Base-by-base conservation (phyloP, 139 green algal species). In the Deuterostichococcus epilithicus region DNA sequence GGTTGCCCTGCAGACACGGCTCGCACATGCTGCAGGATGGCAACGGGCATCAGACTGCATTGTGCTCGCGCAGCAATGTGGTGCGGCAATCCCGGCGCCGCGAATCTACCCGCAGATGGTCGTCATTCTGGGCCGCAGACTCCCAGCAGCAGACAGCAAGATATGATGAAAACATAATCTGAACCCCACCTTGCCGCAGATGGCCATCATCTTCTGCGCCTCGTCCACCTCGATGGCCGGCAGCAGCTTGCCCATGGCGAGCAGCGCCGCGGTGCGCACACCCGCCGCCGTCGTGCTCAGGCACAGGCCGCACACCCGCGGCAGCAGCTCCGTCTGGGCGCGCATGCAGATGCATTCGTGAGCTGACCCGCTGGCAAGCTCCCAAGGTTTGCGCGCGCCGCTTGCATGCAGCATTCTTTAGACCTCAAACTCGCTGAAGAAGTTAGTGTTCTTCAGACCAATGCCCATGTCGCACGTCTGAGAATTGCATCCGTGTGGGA, bases 231-330 rank as follows among this genome's bases (percentile, higher is more conserved):
- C 83, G 63, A 96, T 73, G 18, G 86, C 70, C 18, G 59, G 69
- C 33, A 82, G 78, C 22, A 90, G 26, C 3, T 76, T n/a, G n/a
- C 77, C 83, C 79, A 95, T 79, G 38, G 81, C 73, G 0, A 60
- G 45, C 30, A 95, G 77, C 2, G 87, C 83, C 60, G 78, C 73
- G 23, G 87, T 82, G 2, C 91, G 83, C 73, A 96, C 91, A 8
- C 80, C 81, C 22, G 89, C 88, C 22, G 72, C 74, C 6, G 88
- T 90, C 42, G 90, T 94, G 59, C 73, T 71, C 74, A 92, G 82
- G 78, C 84, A 91, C 38, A 89, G 77, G 42, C 65, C 70, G 68
- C 87, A 81, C 66, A 88, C 78, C 2, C 79, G 68, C 0, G 88
- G 88, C 44, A 91, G 60, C 66, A 91, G 58, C 32, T 79, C 39